Evolutionary conservation across 306 rosid species (phyloP), one percentile per base, ranked within the genome.

Genomic region (Clitoria ternatea): DNA sequence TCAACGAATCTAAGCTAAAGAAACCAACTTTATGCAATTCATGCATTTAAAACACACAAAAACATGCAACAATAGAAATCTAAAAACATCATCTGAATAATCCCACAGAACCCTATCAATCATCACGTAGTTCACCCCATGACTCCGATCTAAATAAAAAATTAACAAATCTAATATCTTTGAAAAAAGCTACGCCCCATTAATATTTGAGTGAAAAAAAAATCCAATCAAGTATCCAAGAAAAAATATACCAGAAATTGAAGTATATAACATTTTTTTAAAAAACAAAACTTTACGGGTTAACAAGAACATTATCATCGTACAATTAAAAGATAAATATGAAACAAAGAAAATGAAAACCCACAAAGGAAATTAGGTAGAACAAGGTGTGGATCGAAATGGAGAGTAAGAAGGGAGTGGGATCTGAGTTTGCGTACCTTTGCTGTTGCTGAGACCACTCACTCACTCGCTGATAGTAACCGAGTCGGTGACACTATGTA

Each of bases 401-500:
- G 57, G 26, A 59, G 60, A 73, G 1, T 0, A 2, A 39, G 63
- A 50, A 59, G 50, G 14, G 1, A 67, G 26, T 32, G 72, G 67
- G 75, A 79, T 79, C 83, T 60, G 32, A 61, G 39, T 1, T 42
- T 27, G 1, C 13, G 33, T 73, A 73, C 79, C 83, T 67, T 67
- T 66, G 57, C 0, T 65, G 11, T 23, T 52, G 22, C 32, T 17
- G 79, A 72, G 70, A 13, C 23, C 63, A 48, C 62, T 36, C 70
- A 62, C 19, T 20, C 12, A 7, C 13, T 42, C 9, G 14, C 50
- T 33, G 77, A 59, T n/a, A 3, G 54, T 22, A 52, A 52, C 45
- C 29, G 73, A 39, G 79, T 66, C 75, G 82, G 74, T 73, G 79
- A 56, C 60, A 9, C 29, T 45, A 5, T 49, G 71, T 0, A 65